These are phyloP conservation scores for Litchi chinensis DNA, from an alignment of 345 rosid genomes.

Conservation along the genomic window DNA sequence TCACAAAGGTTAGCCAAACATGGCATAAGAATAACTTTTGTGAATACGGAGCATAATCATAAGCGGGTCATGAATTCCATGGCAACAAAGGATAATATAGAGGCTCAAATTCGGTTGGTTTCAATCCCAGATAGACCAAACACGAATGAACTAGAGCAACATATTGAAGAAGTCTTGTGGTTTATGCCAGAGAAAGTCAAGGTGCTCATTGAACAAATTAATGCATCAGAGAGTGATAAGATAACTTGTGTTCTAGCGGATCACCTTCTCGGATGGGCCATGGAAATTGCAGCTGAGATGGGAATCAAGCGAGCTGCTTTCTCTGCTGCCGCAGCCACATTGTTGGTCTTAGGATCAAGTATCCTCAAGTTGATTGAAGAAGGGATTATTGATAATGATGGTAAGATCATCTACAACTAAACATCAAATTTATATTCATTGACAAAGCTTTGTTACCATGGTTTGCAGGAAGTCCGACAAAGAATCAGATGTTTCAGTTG, in stretches of 20 bases:
- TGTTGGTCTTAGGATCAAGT: not conserved
- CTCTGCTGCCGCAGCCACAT: not conserved
- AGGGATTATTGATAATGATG: constrained; percentile 7
- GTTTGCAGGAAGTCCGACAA: not conserved
- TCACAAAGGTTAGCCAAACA: constrained; percentile 11
- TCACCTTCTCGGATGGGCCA: constrained; percentile 3
- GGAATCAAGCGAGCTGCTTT: not conserved
- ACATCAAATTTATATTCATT: too few species aligned
- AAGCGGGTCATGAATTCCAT: constrained; percentile 1
- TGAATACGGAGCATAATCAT: constrained; percentile 10
- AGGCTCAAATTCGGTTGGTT: not conserved
- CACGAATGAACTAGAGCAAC: not conserved
- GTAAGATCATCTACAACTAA: not conserved
- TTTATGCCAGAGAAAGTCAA: constrained; percentile 16
- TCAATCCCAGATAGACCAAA: constrained; percentile 17
- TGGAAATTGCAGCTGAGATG: constrained; percentile 17
- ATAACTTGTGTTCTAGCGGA: constrained; percentile 18
- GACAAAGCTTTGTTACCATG: not conserved
- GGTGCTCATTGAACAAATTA: constrained; percentile 13
- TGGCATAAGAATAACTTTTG: constrained; percentile 25
- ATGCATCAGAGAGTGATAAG: not conserved
- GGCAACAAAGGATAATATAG: not conserved
- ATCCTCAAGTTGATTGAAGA: not conserved
- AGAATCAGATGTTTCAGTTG: not conserved
- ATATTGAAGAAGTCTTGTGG: not conserved